Conservation (phyloP, 768 basidiomycete genomes). For the Suillus bovinus region DNA sequence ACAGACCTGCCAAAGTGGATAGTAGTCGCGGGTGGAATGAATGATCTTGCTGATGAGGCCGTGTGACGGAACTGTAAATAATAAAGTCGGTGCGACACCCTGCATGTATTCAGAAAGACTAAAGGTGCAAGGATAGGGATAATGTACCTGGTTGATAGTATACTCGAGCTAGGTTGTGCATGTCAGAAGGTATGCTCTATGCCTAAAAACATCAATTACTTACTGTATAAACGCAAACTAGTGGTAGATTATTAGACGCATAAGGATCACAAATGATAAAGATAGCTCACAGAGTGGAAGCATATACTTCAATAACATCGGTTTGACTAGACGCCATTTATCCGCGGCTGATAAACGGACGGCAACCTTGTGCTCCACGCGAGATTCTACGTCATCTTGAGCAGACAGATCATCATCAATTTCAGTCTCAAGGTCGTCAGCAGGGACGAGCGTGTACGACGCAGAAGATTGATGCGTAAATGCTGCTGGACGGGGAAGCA, state of each 20-base stretch:
- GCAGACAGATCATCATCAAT: conserved; percentile 19
- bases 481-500: conserved; percentile 64
- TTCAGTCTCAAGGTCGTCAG: conserved; percentile 25
- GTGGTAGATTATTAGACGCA: conserved; percentile 15
- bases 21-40: conserved; percentile 86
- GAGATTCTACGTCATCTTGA: conserved; percentile 26
- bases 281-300: conserved; percentile 77
- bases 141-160: conserved; percentile 78
- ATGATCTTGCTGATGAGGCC: conserved; percentile 76
- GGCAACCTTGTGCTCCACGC: conserved; percentile 39
- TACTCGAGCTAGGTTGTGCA: conserved; percentile 76
- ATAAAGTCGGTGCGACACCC: conserved; percentile 87
- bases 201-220: conserved; percentile 22
- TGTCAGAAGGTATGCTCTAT: conserved; percentile 7
- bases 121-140: neutral
- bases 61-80: conserved; percentile 81
- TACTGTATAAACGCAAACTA: conserved; percentile 65
- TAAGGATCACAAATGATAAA: neutral
- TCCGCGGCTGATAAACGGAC: conserved; percentile 64
- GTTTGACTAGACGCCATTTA: conserved; percentile 81
- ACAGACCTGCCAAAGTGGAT: conserved; percentile 88
- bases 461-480: conserved; percentile 47
- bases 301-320: conserved; percentile 85
- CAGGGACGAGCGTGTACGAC: conserved; percentile 39
- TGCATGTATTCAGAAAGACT: conserved; percentile 27